Conservation (phyloP, 2,329 filamentous ascomycete genomes). For the Fusarium algeriense region DNA sequence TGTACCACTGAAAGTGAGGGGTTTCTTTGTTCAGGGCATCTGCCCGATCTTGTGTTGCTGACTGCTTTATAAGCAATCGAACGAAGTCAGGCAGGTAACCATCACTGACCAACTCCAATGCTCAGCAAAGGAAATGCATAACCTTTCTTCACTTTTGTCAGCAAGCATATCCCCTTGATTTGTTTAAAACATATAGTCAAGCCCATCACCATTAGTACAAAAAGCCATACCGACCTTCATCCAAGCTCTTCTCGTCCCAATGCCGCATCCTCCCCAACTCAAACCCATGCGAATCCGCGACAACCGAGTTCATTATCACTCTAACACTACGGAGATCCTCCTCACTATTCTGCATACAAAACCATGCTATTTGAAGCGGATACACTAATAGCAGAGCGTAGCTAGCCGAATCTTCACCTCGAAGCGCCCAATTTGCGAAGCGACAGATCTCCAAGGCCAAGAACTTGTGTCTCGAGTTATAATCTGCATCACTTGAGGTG, state of each 20-base stretch:
- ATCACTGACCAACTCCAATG: too few species aligned
- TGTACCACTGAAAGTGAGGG: too few species aligned
- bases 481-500: neutral
- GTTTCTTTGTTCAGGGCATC: too few species aligned
- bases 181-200: neutral
- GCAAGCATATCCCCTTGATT: too few species aligned
- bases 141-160: neutral
- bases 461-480: neutral
- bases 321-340: neutral
- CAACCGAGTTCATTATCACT: conserved; percentile 16
- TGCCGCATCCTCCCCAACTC: conserved; percentile 26
- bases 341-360: neutral
- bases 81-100: too few species aligned
- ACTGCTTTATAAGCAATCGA: too few species aligned
- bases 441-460: conserved; percentile 21
- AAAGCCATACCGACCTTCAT: conserved; percentile 13
- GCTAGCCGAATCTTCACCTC: neutral
- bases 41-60: too few species aligned
- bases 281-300: conserved; percentile 25
- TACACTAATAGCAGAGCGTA: conserved; percentile 18
- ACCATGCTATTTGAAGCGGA: conserved; percentile 31
- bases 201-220: neutral
- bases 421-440: conserved; percentile 10
- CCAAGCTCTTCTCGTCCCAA: conserved; percentile 5
- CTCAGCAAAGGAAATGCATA: neutral